phyloP scores from a whole-genome alignment of 2,329 filamentous ascomycete species.

The Coniochaeta ligniaria region DNA sequence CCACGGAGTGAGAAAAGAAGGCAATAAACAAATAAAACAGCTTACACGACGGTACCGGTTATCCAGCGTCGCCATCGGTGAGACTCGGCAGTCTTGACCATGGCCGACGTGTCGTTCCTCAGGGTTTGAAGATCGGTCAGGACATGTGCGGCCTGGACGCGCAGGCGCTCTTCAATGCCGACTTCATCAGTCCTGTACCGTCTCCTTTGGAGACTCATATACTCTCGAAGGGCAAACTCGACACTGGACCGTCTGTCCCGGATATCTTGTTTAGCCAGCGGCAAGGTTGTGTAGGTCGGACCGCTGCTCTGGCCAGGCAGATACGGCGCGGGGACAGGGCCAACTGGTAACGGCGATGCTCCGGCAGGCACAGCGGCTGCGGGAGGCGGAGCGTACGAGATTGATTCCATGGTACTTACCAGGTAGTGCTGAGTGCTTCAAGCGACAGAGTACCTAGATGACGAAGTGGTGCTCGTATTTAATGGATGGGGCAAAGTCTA shows the following conservation, averaged over 20 bases:
- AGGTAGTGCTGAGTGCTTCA: too few species aligned
- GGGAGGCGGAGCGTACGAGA: neutral
- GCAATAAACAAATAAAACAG: constrained; percentile 5
- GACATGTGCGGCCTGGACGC: constrained; percentile 32
- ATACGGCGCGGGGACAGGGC: constrained; percentile 1
- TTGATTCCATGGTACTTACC: neutral
- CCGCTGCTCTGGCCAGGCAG: constrained; percentile 1
- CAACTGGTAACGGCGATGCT: neutral
- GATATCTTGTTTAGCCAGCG: constrained; percentile 9
- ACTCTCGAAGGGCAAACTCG: constrained; percentile 25
- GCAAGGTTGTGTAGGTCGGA: constrained; percentile 5
- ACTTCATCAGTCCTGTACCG: constrained; percentile 12
- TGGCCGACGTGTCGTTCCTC: constrained; percentile 32
- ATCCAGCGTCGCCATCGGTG: constrained; percentile 47
- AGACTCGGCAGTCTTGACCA: constrained; percentile 36
- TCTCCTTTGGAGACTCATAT: constrained; percentile 24
- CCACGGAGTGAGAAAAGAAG: too few species aligned
- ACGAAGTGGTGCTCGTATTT: too few species aligned
- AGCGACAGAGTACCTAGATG: too few species aligned
- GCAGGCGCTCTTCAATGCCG: constrained; percentile 31
- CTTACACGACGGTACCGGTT: constrained; percentile 44
- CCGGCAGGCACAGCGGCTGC: neutral
- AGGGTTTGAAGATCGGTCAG: constrained; percentile 36
- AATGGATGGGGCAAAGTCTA: too few species aligned
- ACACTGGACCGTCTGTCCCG: constrained; percentile 11